A percentile compares a stretch with the other conserved stretches of the same genome.
Conservation (phyloP, 129 eudicot genomes). For the Heracleum sosnowskyi region DNA sequence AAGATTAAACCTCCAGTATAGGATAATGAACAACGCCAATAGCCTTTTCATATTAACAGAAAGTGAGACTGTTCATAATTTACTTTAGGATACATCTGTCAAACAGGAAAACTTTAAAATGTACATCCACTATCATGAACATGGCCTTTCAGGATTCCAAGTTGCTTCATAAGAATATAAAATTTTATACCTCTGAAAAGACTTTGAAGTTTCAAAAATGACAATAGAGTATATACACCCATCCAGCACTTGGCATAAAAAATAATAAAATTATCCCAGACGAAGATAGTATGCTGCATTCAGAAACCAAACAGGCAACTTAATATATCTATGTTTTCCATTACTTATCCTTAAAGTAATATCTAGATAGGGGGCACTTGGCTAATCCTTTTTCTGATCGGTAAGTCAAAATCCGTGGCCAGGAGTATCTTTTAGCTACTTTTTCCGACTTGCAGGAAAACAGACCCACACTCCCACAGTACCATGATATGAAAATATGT, state of each 20-base stretch:
- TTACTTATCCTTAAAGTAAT: background rate
- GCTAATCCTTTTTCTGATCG: background rate
- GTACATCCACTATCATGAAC: background rate
- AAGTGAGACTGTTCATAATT: background rate
- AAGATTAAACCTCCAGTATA: background rate
- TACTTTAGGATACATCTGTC: background rate
- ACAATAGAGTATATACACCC: background rate
- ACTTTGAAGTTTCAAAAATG: background rate
- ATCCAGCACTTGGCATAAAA: background rate
- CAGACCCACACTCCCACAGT: background rate
- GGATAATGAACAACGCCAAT: background rate
- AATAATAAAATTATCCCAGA: no score
- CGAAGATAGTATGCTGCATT: background rate
- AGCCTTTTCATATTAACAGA: background rate
- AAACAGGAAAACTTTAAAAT: background rate
- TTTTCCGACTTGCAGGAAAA: background rate
- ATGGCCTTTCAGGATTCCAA: background rate
- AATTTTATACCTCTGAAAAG: background rate
- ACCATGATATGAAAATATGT: background rate
- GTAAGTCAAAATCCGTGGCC: background rate
- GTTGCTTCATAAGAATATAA: background rate
- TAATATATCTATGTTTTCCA: background rate
- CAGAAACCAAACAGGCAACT: background rate
- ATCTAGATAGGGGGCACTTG: background rate
- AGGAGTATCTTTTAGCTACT: background rate